Evolutionary conservation across 371 early-diverging fungal species (phyloP).

Genomic region (Mortierella sp.): DNA sequence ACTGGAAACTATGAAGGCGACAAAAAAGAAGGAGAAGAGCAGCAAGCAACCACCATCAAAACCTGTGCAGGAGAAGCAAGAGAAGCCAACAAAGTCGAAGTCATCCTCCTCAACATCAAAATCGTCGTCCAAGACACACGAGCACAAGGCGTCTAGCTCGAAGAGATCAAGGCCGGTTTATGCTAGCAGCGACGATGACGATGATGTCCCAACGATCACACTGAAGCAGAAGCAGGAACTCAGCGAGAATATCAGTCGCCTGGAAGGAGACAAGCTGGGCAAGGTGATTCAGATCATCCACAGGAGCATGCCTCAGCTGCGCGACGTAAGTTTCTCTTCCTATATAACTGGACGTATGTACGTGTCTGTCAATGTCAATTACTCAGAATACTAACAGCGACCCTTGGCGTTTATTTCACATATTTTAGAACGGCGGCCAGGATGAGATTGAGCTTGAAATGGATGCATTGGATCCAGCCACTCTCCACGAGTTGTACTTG

Average conservation of each 20-base stretch:
- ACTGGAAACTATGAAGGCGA: slow-evolving; percentile 74
- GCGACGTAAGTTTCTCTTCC: slow-evolving; percentile 65
- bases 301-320: slow-evolving; percentile 72
- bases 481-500: slow-evolving; percentile 88
- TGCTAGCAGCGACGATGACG: slow-evolving; percentile 45
- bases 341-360: neutral
- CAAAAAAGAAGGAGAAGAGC: slow-evolving; percentile 68
- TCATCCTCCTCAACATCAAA: slow-evolving; percentile 26
- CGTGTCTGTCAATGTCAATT: neutral
- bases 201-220: slow-evolving; percentile 2
- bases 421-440: slow-evolving; percentile 68
- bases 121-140: slow-evolving; percentile 17
- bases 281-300: slow-evolving; percentile 88
- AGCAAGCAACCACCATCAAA: slow-evolving; percentile 51
- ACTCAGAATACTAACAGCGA: neutral
- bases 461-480: slow-evolving; percentile 87
- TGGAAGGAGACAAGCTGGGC: slow-evolving; percentile 80
- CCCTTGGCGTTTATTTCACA: neutral
- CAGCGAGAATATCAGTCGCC: slow-evolving; percentile 81
- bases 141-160: slow-evolving; percentile 34
- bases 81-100: slow-evolving; percentile 33
- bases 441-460: slow-evolving; percentile 98
- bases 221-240: slow-evolving; percentile 89
- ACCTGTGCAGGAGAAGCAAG: slow-evolving; percentile 29
- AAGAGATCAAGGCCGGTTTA: slow-evolving; percentile 37